phyloP scores from a whole-genome alignment of 1,284 basidiomycete species.

The Erythrobasidium hasegawianum region DNA sequence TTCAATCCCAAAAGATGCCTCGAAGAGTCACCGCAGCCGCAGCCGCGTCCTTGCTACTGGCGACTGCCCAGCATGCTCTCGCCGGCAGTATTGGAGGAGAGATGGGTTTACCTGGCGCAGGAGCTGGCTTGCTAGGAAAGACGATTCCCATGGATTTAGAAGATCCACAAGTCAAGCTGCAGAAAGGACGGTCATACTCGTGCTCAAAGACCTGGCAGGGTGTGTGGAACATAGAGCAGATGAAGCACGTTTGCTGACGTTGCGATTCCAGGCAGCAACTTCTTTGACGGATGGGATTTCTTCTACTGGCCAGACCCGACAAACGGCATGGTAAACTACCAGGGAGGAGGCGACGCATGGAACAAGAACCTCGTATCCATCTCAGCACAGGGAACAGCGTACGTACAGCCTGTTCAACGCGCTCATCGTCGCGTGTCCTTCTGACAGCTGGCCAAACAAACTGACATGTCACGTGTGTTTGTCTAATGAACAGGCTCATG shows the following conservation, averaged over 20 bases:
- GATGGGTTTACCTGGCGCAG: slow-evolving; percentile 21
- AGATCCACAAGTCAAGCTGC: neutral
- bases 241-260: slow-evolving; percentile 15
- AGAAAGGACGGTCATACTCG: neutral
- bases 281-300: slow-evolving; percentile 74
- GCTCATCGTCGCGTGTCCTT: neutral
- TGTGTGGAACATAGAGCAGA: slow-evolving; percentile 6
- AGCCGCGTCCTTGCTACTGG: too few species aligned
- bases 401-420: neutral
- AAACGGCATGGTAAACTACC: slow-evolving; percentile 64
- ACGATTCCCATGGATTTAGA: slow-evolving; percentile 1
- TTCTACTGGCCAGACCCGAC: slow-evolving; percentile 71
- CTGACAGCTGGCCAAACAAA: neutral
- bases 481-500: slow-evolving; percentile 70
- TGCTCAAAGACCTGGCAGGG: slow-evolving; percentile 1
- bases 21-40: too few species aligned
- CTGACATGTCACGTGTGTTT: neutral
- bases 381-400: slow-evolving; percentile 50
- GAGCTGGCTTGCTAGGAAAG: slow-evolving; percentile 1
- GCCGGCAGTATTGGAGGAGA: slow-evolving; percentile 5
- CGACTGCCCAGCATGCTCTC: too few species aligned
- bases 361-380: slow-evolving; percentile 60
- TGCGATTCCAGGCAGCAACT: slow-evolving; percentile 23
- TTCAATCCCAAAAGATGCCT: too few species aligned
- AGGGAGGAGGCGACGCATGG: slow-evolving; percentile 54